phyloP scores from a whole-genome alignment of 495 filamentous ascomycete species.

The Neurospora sp. region DNA sequence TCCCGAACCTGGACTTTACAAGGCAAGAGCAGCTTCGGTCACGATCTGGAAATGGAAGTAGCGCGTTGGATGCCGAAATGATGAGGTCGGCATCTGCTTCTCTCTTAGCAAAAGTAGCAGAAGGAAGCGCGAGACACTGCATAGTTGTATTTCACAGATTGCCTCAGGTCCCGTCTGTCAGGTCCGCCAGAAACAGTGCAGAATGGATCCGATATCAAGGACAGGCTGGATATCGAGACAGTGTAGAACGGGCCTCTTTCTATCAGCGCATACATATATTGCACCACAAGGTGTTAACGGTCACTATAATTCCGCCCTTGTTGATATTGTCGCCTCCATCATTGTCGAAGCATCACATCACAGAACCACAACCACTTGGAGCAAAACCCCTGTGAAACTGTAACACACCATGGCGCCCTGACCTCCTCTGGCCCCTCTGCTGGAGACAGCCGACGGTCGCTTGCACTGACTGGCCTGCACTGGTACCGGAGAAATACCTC shows the following conservation, averaged over 20 bases:
- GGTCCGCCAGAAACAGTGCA: no score
- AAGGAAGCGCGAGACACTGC: background rate
- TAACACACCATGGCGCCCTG: background rate
- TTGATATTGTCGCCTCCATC: background rate
- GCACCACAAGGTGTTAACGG: background rate
- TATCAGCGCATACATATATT: background rate
- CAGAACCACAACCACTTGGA: background rate
- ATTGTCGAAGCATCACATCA: background rate
- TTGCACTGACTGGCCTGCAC: conserved; percentile 8
- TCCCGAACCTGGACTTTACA: background rate
- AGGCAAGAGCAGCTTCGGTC: background rate
- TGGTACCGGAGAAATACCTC: conserved; percentile 19
- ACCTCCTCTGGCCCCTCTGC: background rate
- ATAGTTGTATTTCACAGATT: no score
- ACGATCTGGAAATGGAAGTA: background rate
- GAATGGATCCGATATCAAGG: no score
- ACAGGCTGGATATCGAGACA: no score
- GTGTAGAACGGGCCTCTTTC: no score
- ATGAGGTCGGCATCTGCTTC: background rate
- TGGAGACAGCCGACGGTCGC: background rate
- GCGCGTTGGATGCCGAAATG: background rate
- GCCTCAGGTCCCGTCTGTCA: no score
- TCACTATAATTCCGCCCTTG: background rate
- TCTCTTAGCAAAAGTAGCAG: background rate
- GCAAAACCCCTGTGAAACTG: background rate